phyloP scores from a whole-genome alignment of 306 rosid genomes.

The Acacia acuminata region DNA sequence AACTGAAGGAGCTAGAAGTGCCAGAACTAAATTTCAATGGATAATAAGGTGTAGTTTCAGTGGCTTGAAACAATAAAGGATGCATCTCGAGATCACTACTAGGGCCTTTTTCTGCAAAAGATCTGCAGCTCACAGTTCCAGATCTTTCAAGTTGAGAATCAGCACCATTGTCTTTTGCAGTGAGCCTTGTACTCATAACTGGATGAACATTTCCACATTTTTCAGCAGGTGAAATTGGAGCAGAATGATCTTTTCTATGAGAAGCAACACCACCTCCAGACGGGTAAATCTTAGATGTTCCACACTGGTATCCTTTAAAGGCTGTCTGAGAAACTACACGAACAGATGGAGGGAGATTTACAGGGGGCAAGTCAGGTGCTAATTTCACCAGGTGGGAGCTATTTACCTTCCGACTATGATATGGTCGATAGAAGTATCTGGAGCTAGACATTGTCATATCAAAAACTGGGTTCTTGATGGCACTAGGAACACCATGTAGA shows the following conservation, averaged over 20 bases:
- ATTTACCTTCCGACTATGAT: constrained; percentile 55
- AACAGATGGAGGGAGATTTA: constrained; percentile 92
- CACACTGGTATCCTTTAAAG: constrained; percentile 57
- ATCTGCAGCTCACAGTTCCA: constrained; percentile 44
- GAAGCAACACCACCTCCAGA: constrained; percentile 46
- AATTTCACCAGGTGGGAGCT: constrained; percentile 66
- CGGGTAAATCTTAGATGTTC: constrained; percentile 51
- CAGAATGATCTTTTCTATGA: constrained; percentile 39
- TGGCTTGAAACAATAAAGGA: constrained; percentile 83
- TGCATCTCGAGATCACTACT: constrained; percentile 82
- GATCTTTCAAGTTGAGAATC: constrained; percentile 43
- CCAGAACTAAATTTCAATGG: constrained; percentile 56
- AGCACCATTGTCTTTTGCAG: constrained; percentile 32
- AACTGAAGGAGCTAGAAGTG: constrained; percentile 58
- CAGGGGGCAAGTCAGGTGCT: constrained; percentile 91
- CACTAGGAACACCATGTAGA: constrained; percentile 42
- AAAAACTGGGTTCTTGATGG: constrained; percentile 44
- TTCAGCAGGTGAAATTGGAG: constrained; percentile 47
- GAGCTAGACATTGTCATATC: constrained; percentile 38
- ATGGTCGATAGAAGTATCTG: constrained; percentile 52
- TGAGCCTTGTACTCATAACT: constrained; percentile 34
- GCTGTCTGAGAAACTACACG: constrained; percentile 81
- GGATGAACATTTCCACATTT: constrained; percentile 32
- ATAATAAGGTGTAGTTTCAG: constrained; percentile 62
- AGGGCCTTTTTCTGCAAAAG: constrained; percentile 51